Percentiles rank a stretch among this genome's conserved stretches.
These are phyloP conservation scores for Athelia psychrophila DNA, from an alignment of 1,284 basidiomycete genomes.

Conservation along the genomic window DNA sequence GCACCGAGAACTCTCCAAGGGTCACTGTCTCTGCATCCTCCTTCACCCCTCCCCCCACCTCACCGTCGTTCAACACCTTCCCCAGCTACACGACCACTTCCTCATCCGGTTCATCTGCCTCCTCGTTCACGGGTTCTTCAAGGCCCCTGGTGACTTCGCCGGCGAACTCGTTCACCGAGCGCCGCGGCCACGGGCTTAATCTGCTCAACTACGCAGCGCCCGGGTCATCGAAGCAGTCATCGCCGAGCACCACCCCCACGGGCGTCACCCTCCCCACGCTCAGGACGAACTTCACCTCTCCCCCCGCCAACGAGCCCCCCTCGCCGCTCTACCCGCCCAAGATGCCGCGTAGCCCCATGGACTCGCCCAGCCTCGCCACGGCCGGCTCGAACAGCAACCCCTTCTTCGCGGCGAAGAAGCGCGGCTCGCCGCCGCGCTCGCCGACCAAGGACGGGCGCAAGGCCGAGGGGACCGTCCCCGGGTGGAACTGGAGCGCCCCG, in stretches of 20 bases:
- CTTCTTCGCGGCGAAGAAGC: background rate
- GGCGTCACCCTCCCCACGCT: background rate
- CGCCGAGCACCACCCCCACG: background rate
- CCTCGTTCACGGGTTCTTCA: too few relatives aligned
- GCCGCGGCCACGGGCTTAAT: background rate
- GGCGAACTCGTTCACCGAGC: background rate
- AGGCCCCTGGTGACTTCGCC: background rate
- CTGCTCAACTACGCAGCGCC: background rate
- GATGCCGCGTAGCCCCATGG: background rate
- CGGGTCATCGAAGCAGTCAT: background rate
- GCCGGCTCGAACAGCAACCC: slow-evolving; percentile 1
- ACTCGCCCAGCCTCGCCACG: background rate
- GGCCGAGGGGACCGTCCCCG: background rate
- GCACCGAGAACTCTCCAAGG: background rate
- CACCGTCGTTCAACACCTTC: background rate
- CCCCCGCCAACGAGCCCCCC: background rate
- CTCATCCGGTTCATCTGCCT: too few relatives aligned
- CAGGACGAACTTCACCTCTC: background rate
- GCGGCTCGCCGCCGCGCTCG: background rate
- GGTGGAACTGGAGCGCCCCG: background rate
- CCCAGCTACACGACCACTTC: slow-evolving; percentile 1
- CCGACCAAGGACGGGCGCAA: background rate
- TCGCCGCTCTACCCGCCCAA: background rate
- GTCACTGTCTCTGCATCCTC: background rate
- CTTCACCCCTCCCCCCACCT: slow-evolving; percentile 1